Base-by-base conservation (phyloP, 257 asterid species). In the Salvia hispanica region DNA sequence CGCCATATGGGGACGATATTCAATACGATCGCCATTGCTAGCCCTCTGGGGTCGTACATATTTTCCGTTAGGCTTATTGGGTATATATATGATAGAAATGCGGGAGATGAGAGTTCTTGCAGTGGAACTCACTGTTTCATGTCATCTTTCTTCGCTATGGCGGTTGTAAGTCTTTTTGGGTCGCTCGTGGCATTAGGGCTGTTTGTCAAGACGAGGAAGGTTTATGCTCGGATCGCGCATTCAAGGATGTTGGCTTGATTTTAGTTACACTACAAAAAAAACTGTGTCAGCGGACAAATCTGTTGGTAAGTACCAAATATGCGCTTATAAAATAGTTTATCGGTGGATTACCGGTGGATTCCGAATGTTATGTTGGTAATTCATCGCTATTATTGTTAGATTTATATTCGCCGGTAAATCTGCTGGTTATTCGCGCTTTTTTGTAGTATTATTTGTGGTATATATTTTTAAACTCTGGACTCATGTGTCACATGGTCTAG, bases 11-110 rank as follows among this genome's bases (percentile, higher is more conserved):
- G 99, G 57, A 93, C 99, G 13, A 86, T 93, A 45, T 93, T 88
- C 79, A 90, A 93, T 66, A 82, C 95, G 21, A 90, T 93, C 52
- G 87, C 99, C 4, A 58, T 82, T n/a, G 96, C 96, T 63, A 90
- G 95, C 47, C 99, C 99, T 50, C 61, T 93, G 43, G 99, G 99
- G 50, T 93, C 99, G 0, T 93, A 88, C 74, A n/a, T 90, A 47
- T 75, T 88, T 16, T 93, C 99, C 0, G 96, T 93, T 50, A 83
- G 86, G 74, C 82, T 85, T 16, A 91, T 93, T 28, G 99, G 97
- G 31, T 81, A 86, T 72, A 74, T 93, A 15, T 93, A 93, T 33
- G 99, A 93, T 65, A 76, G 44, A 69, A 85, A 80, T 14, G 63
- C 84, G 0, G 77, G 81, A 7, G 57, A 34, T 25, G 95, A 71